Evolutionary conservation across 73 alveolate genomes (phyloP), one percentile per base, ranked within the genome.

Genomic region (Tetrahymena borealis): DNA sequence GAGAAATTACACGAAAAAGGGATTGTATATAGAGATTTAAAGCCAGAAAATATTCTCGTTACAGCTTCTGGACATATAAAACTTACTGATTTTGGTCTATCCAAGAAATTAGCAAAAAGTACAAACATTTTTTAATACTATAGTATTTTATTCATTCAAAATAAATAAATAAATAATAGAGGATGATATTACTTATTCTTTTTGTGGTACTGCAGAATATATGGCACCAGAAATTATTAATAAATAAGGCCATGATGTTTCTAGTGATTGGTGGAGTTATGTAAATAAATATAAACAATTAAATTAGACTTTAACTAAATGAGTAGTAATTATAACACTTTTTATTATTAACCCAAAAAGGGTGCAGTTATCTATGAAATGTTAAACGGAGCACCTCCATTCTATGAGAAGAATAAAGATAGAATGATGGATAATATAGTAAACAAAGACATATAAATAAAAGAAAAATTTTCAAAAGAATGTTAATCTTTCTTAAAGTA

Each of bases 61-160:
- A 97, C 97, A 91, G 94, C 94, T 77, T 78, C 94, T 38, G 99
- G 99, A 0, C 95, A 97, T 96, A 94, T 96, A 90, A 97, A 96
- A 92, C 31, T 97, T 11, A 95, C 98, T 32, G 99, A 97, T 91
- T 96, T 97, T 95, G 99, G 99, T 32, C 94, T 96, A 7, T 90
- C 98, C 28, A 97, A 96, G 91, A 79, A 78, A 60, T 38, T 94
- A 78, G 91, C 90, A 37, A 95, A 93, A 42, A 93, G 93, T 95
- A 91, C 79, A 40, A 11, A 15, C 1, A 3, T 60, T 60, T n/a
- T n/a, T n/a, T n/a, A 39, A 9, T 39, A 39, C 43, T 9, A 39
- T 9, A 42, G 1, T 32, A 42, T 1, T 42, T 42, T 60, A 1
- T 60, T 60, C 28, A 24, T 7, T n/a, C 2, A 0, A 13, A 60